Percentiles rank a stretch among this genome's conserved stretches.
phyloP scores from a whole-genome alignment of 768 basidiomycete species.

The Phaeolepiota aurea region DNA sequence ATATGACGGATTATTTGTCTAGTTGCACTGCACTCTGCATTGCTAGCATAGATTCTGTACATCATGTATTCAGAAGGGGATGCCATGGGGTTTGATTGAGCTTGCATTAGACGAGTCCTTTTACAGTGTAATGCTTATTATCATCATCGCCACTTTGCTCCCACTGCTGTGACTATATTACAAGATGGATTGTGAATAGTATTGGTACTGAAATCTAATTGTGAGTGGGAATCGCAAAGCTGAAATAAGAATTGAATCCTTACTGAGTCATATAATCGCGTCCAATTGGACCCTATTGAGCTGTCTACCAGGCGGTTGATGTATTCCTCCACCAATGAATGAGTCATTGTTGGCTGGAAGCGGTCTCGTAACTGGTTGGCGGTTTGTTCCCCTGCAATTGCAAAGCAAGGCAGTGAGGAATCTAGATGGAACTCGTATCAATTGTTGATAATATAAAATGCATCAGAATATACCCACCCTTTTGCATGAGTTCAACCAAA shows the following conservation, averaged over 20 bases:
- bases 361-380: constrained; percentile 83
- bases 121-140: too few relatives aligned
- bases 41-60: not conserved
- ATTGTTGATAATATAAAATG: not conserved
- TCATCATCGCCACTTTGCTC: not conserved
- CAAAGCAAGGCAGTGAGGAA: constrained; percentile 86
- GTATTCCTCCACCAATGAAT: constrained; percentile 76
- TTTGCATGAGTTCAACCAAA: constrained; percentile 97
- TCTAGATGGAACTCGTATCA: constrained; percentile 32
- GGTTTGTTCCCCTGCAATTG: constrained; percentile 85
- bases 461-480: constrained; percentile 49
- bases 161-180: too few relatives aligned
- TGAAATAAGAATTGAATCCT: constrained; percentile 13
- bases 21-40: constrained; percentile 7
- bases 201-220: constrained; percentile 61
- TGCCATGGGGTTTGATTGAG: too few relatives aligned
- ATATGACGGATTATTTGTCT: constrained; percentile 56
- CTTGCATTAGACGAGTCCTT: too few relatives aligned
- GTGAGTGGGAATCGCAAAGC: constrained; percentile 1
- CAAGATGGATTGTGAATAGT: constrained; percentile 83
- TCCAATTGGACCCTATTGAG: constrained; percentile 91
- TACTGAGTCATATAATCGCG: constrained; percentile 91
- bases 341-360: constrained; percentile 87
- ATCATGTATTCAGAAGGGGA: not conserved
- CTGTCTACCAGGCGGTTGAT: constrained; percentile 86